Evolutionary conservation across 2,329 filamentous ascomycete species (phyloP).

Genomic region (Fusarium nygamai): DNA sequence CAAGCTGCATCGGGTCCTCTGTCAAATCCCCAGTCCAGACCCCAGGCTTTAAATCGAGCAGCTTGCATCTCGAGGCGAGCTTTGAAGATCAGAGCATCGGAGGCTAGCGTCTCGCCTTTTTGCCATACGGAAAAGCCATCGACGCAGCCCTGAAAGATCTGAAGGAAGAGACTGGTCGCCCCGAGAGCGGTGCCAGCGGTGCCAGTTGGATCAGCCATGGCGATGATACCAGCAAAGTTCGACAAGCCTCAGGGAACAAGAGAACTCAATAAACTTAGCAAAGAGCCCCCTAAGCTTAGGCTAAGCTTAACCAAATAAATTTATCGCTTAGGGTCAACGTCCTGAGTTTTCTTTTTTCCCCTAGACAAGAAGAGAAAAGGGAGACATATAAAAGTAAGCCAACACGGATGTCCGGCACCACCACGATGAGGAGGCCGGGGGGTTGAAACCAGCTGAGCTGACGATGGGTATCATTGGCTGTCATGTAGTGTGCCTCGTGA

Average conservation of each 20-base stretch:
- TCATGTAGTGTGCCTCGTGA: neutral
- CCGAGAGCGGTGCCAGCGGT: neutral
- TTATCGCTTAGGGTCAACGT: too few species aligned
- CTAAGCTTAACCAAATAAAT: too few species aligned
- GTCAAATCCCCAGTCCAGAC: neutral
- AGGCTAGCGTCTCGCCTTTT: neutral
- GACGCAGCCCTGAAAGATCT: neutral
- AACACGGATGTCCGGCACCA: neutral
- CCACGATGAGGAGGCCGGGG: rapidly evolving
- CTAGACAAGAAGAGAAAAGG: too few species aligned
- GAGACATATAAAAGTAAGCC: neutral
- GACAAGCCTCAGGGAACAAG: too few species aligned
- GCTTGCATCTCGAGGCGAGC: neutral
- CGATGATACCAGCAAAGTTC: rapidly evolving
- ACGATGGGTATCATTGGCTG: neutral
- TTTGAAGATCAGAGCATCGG: neutral
- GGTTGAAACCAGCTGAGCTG: neutral
- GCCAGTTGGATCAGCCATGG: neutral
- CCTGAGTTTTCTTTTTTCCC: too few species aligned
- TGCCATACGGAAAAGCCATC: neutral
- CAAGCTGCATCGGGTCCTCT: neutral
- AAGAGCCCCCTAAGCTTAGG: too few species aligned
- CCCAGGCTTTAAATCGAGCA: neutral
- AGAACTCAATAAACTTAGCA: too few species aligned
- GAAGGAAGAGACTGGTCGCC: neutral